Evolutionary conservation across 208 protist species (phyloP), one percentile per base, ranked within the genome.

Genomic region (Trichomonas tenax): DNA sequence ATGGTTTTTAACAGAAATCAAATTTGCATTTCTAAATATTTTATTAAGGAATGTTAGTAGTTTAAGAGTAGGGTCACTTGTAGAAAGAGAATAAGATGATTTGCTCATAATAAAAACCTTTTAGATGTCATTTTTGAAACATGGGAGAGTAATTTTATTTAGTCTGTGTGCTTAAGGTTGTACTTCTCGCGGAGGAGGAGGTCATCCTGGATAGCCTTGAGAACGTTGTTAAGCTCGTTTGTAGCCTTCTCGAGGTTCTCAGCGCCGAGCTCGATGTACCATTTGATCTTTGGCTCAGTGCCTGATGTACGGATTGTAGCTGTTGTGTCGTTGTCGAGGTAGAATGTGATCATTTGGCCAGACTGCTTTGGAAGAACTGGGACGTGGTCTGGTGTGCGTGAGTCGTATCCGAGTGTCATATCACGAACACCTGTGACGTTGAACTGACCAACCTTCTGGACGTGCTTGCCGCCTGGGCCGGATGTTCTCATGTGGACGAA

Each of bases 211-310:
- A 93, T 38, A 38, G 86, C 86, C 17, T 48, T 93, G 44, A 93
- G 23, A 38, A 93, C 86, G 45, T 93, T 41, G 23, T 48, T 31
- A 38, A 93, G 86, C 4, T 93, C 86, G 10, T 58, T 41, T 38
- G 45, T 23, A 93, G 86, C 86, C 44, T 93, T 48, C 45, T 48
- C 44, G 10, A 40, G 40, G n/a, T 93, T 41, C 45, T 93, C 36
- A 34, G 86, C 86, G 10, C 44, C 86, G 17, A 93, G 11, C 46
- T 93, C 86, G 31, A 93, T 93, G 44, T 93, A 93, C 86, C 86
- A 93, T 51, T 93, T 93, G 31, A 93, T 93, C 86, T 93, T 93
- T 93, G 86, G 86, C 46, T 93, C 86, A 38, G 86, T 93, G 45
- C 86, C 86, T 45, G 86, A 93, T 38, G 86, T 93, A 58, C 86